phyloP scores from a whole-genome alignment of 176 grass and related monocot genomes.

The Olyra latifolia region DNA sequence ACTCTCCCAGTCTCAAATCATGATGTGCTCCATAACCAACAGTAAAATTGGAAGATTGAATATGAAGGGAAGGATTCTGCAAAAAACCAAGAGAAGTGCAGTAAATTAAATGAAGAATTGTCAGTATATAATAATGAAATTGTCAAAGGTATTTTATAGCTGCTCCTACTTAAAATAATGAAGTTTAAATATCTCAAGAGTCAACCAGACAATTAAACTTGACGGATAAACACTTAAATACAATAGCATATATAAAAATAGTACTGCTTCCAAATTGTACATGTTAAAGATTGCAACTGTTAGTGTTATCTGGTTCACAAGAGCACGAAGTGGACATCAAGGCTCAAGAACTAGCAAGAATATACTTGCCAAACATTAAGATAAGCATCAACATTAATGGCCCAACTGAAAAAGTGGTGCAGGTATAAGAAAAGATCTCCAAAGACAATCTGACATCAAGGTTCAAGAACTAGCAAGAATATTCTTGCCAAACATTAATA shows the following conservation, averaged over 20 bases:
- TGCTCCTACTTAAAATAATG: neutral
- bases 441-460: no score
- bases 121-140: neutral
- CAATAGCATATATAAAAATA: slow-evolving; percentile 13
- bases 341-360: slow-evolving; percentile 2
- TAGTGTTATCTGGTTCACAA: neutral
- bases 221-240: slow-evolving; percentile 7
- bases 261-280: neutral
- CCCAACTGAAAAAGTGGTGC: neutral
- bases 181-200: slow-evolving; percentile 2
- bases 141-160: neutral
- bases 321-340: neutral
- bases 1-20: slow-evolving; percentile 75
- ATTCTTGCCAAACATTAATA: neutral
- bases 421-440: neutral
- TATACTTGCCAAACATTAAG: neutral
- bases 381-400: neutral
- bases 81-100: slow-evolving; percentile 21
- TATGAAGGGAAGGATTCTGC: slow-evolving; percentile 76
- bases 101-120: slow-evolving; percentile 19
- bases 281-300: neutral
- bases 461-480: neutral
- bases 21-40: slow-evolving; percentile 75
- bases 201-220: slow-evolving; percentile 7
- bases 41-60: slow-evolving; percentile 69